A percentile compares a stretch with the other conserved stretches of the same genome.
Conservation (phyloP, 192 early-diverging fungal genomes). For the Coemansia sp. region DNA sequence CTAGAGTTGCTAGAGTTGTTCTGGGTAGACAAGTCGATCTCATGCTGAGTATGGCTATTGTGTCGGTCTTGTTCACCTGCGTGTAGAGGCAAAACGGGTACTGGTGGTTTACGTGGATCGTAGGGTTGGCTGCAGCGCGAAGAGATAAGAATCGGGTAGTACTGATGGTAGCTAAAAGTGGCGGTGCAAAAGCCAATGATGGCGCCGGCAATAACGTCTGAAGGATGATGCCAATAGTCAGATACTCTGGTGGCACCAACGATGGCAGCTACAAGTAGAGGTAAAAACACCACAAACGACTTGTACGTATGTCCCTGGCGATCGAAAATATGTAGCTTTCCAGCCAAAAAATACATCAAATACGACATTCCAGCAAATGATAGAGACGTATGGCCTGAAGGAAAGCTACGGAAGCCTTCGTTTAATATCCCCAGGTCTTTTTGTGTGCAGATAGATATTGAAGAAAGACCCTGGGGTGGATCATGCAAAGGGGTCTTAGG, state of each 20-base stretch:
- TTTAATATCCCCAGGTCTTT: constrained; percentile 48
- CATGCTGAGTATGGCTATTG: neutral
- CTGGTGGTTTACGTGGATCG: constrained; percentile 25
- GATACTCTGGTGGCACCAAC: constrained; percentile 58
- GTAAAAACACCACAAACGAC: constrained; percentile 55
- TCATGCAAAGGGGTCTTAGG: constrained; percentile 23
- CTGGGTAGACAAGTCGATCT: neutral
- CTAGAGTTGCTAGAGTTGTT: neutral
- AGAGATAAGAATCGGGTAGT: constrained; percentile 30
- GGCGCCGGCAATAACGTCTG: constrained; percentile 60
- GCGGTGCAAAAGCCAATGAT: constrained; percentile 37
- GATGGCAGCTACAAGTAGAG: constrained; percentile 42
- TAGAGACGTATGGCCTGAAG: constrained; percentile 82
- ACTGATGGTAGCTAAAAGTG: constrained; percentile 43
- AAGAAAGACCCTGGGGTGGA: constrained; percentile 60
- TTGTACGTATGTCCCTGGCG: constrained; percentile 54
- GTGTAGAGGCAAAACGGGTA: constrained; percentile 29
- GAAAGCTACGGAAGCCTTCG: constrained; percentile 84
- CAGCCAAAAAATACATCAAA: constrained; percentile 63
- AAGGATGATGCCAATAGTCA: constrained; percentile 63
- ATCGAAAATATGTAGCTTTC: constrained; percentile 69
- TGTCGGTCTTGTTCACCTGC: too few relatives aligned
- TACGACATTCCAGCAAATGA: constrained; percentile 69
- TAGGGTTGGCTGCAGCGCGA: constrained; percentile 18
- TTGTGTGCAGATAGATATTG: constrained; percentile 60